phyloP scores from a whole-genome alignment of 2,329 filamentous ascomycete genomes.

The Volutella citrinella region DNA sequence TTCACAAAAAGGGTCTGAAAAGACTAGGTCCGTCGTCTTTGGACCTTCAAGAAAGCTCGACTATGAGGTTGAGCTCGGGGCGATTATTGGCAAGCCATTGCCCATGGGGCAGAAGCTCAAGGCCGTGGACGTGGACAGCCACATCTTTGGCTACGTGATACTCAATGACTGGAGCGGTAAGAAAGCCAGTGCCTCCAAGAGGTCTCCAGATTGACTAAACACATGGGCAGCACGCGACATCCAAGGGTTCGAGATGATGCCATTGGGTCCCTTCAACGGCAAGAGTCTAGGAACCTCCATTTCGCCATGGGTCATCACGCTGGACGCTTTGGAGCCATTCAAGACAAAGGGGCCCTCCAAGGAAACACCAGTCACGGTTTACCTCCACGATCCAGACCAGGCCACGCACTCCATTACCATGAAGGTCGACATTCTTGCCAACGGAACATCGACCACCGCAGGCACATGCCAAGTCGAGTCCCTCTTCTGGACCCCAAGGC shows the following conservation, averaged over 20 bases:
- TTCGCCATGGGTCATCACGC: slow-evolving; percentile 59
- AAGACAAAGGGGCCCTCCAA: slow-evolving; percentile 27
- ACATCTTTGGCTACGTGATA: slow-evolving; percentile 62
- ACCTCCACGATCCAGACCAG: slow-evolving; percentile 33
- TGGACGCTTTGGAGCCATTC: slow-evolving; percentile 59
- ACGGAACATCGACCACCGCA: slow-evolving; percentile 2
- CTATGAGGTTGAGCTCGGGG: slow-evolving; percentile 43
- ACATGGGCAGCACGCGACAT: slow-evolving; percentile 56
- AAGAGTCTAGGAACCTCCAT: slow-evolving; percentile 60
- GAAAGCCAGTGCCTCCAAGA: slow-evolving; percentile 24
- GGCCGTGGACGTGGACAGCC: slow-evolving; percentile 49
- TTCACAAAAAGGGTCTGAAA: slow-evolving; percentile 9
- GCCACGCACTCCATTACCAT: slow-evolving; percentile 33
- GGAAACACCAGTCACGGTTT: slow-evolving; percentile 9
- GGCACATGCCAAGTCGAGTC: slow-evolving; percentile 6
- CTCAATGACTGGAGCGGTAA: slow-evolving; percentile 61
- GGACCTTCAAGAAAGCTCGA: slow-evolving; percentile 35
- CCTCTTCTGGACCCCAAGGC: slow-evolving; percentile 11
- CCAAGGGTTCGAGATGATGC: slow-evolving; percentile 58
- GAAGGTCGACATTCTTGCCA: slow-evolving; percentile 25
- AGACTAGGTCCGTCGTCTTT: slow-evolving; percentile 13
- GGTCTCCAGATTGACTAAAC: slow-evolving; percentile 7
- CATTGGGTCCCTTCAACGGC: slow-evolving; percentile 58
- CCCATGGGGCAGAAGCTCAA: slow-evolving; percentile 33
- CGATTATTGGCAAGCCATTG: slow-evolving; percentile 41